Base-by-base conservation (phyloP, 129 eudicot species). In the Glebionis coronaria region DNA sequence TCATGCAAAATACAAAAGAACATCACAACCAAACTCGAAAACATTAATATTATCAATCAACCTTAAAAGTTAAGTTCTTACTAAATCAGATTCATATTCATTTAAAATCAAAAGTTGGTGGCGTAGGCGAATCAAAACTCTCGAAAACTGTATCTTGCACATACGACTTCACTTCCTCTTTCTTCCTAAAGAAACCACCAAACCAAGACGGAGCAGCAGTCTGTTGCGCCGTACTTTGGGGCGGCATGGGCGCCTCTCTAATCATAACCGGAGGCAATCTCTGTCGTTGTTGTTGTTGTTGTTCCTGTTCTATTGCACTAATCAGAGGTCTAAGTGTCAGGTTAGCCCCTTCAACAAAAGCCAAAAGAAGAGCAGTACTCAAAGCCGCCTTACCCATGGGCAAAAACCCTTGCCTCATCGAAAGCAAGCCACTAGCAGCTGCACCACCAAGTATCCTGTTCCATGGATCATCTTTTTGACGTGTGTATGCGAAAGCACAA, bases 401-500 rank as follows among this genome's bases (percentile, higher is more conserved):
- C 2, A 79, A 69, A 1, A 87, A 4, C 14, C 95, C 95, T 70
- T 81, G 87, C 15, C 95, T 78, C 95, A 87, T 83, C 73, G 73
- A 75, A 7, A 87, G 81, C 53, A 87, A 76, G 12, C 95, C 95
- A 3, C 90, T 90, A 4, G 95, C 83, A n/a, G 87, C 89, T 46
- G 95, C 95, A 13, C 95, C 95, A 44, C 90, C 87, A 45, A 83
- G 69, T 59, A 87, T 87, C 40, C 90, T 81, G 76, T 87, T 87
- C 95, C 95, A 87, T 0, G 95, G 90, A 71, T 87, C 95, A 53
- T 87, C 95, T 78, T 87, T 87, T 68, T 83, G 87, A 25, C 95
- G 84, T 9, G 58, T 18, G 66, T 83, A 87, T 0, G 84, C 95
- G 83, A 83, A 81, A 15, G 80, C 68, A 77, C 95, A 87, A 47